These are phyloP conservation scores for Trichoderma breve DNA, from an alignment of 2,329 filamentous ascomycete species.

Conservation along the genomic window DNA sequence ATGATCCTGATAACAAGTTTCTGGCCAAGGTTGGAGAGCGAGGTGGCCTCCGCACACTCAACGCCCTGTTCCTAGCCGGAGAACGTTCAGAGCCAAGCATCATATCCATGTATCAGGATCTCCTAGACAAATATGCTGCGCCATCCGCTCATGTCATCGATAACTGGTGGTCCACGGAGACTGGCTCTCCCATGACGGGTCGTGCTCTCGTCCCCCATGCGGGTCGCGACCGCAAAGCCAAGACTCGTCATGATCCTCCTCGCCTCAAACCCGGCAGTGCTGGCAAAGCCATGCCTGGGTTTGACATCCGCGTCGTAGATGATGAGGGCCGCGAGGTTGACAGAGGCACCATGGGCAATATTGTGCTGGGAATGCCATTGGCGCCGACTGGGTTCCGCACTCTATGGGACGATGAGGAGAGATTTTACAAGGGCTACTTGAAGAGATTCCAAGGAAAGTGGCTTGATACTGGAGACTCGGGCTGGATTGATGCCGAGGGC, in stretches of 20 bases:
- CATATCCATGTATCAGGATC: constrained; percentile 73
- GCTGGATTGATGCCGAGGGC: constrained; percentile 74
- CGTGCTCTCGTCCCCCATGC: constrained; percentile 56
- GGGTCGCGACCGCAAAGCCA: constrained; percentile 51
- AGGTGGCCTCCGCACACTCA: constrained; percentile 69
- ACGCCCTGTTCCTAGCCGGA: constrained; percentile 79
- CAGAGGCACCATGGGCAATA: constrained; percentile 82
- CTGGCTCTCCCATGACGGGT: constrained; percentile 58
- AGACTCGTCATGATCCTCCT: constrained; percentile 43
- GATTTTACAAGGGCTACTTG: constrained; percentile 83
- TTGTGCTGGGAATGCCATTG: constrained; percentile 78
- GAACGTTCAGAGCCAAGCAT: constrained; percentile 88
- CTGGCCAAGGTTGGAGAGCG: constrained; percentile 62
- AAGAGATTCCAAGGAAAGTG: constrained; percentile 77
- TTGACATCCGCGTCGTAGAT: constrained; percentile 81
- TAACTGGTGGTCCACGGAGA: constrained; percentile 62
- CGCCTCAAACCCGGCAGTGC: constrained; percentile 79
- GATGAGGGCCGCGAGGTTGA: constrained; percentile 71
- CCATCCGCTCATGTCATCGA: constrained; percentile 56
- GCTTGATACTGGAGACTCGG: constrained; percentile 89
- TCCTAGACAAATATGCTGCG: constrained; percentile 66
- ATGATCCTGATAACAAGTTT: constrained; percentile 71
- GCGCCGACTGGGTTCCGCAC: constrained; percentile 84
- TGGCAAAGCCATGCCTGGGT: constrained; percentile 87
- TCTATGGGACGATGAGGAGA: constrained; percentile 79